These are phyloP conservation scores for Calophaca sinica DNA, from an alignment of 306 rosid genomes.

Conservation along the genomic window DNA sequence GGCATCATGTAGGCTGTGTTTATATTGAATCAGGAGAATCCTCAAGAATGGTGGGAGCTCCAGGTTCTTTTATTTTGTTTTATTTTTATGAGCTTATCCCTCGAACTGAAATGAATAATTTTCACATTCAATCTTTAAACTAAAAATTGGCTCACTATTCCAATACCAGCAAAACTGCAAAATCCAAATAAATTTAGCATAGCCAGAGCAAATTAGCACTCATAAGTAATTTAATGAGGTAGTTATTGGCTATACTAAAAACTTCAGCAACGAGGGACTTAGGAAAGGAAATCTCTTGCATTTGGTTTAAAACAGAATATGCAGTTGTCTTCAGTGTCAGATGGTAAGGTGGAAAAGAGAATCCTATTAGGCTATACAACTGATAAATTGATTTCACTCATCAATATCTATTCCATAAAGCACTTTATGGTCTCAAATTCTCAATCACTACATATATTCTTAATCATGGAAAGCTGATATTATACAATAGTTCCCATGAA, in stretches of 20 bases:
- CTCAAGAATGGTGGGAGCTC: background rate
- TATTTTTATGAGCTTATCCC: too few relatives aligned
- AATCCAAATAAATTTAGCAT: background rate
- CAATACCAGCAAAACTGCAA: background rate
- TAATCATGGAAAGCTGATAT: background rate
- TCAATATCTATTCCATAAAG: too few relatives aligned
- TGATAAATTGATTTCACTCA: too few relatives aligned
- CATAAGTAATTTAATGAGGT: background rate
- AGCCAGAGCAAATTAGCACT: constrained; percentile 6
- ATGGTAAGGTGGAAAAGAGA: too few relatives aligned
- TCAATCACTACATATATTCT: too few relatives aligned
- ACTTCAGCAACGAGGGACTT: background rate
- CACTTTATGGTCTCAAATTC: too few relatives aligned
- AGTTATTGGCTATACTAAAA: background rate
- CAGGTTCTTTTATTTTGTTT: background rate
- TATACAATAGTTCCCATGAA: too few relatives aligned
- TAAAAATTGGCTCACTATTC: background rate
- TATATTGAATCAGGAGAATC: background rate
- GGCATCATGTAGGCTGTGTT: too few relatives aligned
- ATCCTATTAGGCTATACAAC: too few relatives aligned
- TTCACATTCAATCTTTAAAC: background rate
- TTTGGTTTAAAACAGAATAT: constrained; percentile 23
- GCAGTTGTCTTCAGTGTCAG: background rate
- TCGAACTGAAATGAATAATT: too few relatives aligned
- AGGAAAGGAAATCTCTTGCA: background rate